Conservation (phyloP, 441 rosid genomes). For the Melastoma candidum region DNA sequence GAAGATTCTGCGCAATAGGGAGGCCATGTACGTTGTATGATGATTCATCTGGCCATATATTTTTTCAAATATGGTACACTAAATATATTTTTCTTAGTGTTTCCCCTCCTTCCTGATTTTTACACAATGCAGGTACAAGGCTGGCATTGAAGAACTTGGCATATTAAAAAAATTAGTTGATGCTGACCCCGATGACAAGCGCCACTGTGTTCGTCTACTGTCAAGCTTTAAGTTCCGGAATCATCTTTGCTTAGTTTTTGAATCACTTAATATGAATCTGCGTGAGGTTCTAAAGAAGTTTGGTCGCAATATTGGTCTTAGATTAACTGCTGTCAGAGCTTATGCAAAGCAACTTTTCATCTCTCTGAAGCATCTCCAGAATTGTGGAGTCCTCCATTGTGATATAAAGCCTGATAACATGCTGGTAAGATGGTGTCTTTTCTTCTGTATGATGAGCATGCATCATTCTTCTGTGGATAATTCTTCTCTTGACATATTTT, state of each 20-base stretch:
- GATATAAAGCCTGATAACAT: conserved; percentile 99
- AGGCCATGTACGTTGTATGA: conserved; percentile 62
- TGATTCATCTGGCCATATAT: background rate
- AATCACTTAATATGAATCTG: conserved; percentile 97
- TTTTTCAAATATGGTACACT: background rate
- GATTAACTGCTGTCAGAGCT: conserved; percentile 86
- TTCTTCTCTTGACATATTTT: conserved; percentile 7
- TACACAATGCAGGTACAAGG: conserved; percentile 61
- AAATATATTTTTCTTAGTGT: no score
- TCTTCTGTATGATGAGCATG: conserved; percentile 7
- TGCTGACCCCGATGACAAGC: conserved; percentile 81
- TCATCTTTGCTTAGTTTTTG: conserved; percentile 98
- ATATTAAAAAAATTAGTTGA: conserved; percentile 86
- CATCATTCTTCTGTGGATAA: no score
- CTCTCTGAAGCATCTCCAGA: conserved; percentile 88
- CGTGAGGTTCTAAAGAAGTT: conserved; percentile 99
- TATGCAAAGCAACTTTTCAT: conserved; percentile 95
- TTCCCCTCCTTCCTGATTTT: conserved; percentile 6
- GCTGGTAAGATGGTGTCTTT: conserved; percentile 51
- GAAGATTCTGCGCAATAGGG: conserved; percentile 90
- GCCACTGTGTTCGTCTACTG: conserved; percentile 88
- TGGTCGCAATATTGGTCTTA: conserved; percentile 99
- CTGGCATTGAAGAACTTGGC: conserved; percentile 85
- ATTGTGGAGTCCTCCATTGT: conserved; percentile 94
- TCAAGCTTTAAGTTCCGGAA: conserved; percentile 94